phyloP scores from a whole-genome alignment of 2,329 filamentous ascomycete species.

The Colletotrichum karsti region DNA sequence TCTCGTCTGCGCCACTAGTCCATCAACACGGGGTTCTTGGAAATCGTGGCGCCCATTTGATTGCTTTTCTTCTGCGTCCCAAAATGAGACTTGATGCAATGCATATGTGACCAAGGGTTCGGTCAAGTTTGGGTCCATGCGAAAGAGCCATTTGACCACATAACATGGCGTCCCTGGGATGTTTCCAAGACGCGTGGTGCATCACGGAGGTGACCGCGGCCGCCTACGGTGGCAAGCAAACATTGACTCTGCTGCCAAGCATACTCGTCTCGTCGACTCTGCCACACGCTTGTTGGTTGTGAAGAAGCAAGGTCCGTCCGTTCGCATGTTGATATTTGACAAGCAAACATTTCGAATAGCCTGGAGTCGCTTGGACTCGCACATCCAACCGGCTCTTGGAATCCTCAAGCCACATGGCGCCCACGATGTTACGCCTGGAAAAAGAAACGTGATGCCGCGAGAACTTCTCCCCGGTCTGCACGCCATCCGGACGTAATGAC shows the following conservation, averaged over 20 bases:
- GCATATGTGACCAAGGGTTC: background rate
- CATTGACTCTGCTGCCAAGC: background rate
- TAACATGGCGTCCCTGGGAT: background rate
- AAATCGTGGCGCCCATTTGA: background rate
- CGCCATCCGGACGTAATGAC: background rate
- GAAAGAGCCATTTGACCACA: background rate
- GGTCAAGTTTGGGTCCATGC: background rate
- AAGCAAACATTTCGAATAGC: conserved; percentile 2
- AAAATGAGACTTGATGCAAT: conserved; percentile 10
- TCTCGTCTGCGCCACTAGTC: background rate
- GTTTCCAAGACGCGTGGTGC: background rate
- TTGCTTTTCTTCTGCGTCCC: background rate
- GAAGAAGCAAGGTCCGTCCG: conserved; percentile 3
- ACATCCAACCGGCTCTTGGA: background rate
- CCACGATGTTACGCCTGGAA: background rate
- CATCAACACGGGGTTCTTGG: background rate
- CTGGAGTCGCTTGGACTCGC: conserved; percentile 3
- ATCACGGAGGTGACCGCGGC: background rate
- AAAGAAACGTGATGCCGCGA: background rate
- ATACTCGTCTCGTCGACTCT: background rate
- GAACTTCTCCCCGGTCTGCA: background rate
- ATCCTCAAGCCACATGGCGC: conserved; percentile 1
- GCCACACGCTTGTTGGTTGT: background rate
- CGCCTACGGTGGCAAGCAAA: background rate
- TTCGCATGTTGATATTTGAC: background rate